These are phyloP conservation scores for Trichoderma semiorbis DNA, from an alignment of 2,329 filamentous ascomycete genomes.

Conservation along the genomic window DNA sequence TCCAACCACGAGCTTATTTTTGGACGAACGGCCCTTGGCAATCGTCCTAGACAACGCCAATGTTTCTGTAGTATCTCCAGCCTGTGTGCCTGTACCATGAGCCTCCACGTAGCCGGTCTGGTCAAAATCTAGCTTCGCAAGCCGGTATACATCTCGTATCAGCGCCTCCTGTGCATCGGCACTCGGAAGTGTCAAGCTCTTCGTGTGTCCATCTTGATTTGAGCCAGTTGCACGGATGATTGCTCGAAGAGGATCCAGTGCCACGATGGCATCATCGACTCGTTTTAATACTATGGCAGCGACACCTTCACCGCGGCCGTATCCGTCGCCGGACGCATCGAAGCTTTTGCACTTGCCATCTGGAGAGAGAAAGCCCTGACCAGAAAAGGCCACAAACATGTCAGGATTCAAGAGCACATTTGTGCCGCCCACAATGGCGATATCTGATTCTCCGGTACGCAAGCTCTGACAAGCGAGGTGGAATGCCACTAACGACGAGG, in stretches of 20 bases:
- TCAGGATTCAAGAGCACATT: background rate
- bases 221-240: slow-evolving; percentile 26
- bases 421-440: background rate
- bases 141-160: background rate
- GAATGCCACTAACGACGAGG: background rate
- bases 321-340: background rate
- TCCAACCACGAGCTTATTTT: background rate
- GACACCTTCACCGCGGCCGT: slow-evolving; percentile 49
- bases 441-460: background rate
- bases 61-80: background rate
- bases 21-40: background rate
- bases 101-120: background rate
- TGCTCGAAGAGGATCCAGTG: slow-evolving; percentile 47
- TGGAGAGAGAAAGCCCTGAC: background rate
- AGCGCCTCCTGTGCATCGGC: slow-evolving; percentile 29
- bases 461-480: slow-evolving; percentile 43
- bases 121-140: background rate
- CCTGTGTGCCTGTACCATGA: background rate
- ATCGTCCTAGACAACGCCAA: background rate
- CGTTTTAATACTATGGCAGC: slow-evolving; percentile 51
- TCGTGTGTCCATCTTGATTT: slow-evolving; percentile 39
- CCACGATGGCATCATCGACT: slow-evolving; percentile 45
- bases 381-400: background rate
- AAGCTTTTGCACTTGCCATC: background rate
- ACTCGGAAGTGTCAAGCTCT: slow-evolving; percentile 42